A percentile compares a stretch with the other conserved stretches of the same genome.
phyloP scores from a whole-genome alignment of 2,329 filamentous ascomycete genomes.

The Claviceps sp. region DNA sequence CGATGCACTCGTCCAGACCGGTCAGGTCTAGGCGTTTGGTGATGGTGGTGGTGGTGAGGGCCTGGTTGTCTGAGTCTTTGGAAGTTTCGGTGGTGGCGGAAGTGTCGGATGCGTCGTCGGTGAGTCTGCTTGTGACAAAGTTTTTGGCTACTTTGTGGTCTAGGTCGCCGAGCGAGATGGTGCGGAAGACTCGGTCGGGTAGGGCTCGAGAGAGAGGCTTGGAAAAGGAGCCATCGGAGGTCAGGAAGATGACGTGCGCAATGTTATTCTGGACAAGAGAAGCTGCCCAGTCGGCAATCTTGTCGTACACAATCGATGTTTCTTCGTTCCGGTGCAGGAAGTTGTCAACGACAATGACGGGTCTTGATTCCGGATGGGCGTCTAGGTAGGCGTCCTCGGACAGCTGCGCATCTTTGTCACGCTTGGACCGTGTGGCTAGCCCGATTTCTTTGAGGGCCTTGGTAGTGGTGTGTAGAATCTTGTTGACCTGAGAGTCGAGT shows the following conservation, averaged over 20 bases:
- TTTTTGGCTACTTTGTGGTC: conserved; percentile 75
- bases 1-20: conserved; percentile 72
- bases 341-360: conserved; percentile 83
- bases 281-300: conserved; percentile 82
- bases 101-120: conserved; percentile 28
- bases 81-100: conserved; percentile 12
- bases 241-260: conserved; percentile 89
- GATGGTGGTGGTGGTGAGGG: neutral
- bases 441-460: conserved; percentile 68
- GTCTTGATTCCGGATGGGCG: conserved; percentile 69
- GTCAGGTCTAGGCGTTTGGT: conserved; percentile 33
- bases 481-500: conserved; percentile 73
- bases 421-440: conserved; percentile 53
- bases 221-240: conserved; percentile 75
- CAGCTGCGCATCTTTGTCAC: conserved; percentile 58
- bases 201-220: conserved; percentile 79
- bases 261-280: conserved; percentile 73
- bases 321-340: conserved; percentile 71
- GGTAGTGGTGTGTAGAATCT: conserved; percentile 77
- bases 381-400: conserved; percentile 81
- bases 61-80: conserved; percentile 3
- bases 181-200: conserved; percentile 81
- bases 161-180: conserved; percentile 75
- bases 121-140: conserved; percentile 75
- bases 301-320: conserved; percentile 54